These are phyloP conservation scores for Nemania sp. DNA, from an alignment of 2,329 filamentous ascomycete species.

Conservation along the genomic window DNA sequence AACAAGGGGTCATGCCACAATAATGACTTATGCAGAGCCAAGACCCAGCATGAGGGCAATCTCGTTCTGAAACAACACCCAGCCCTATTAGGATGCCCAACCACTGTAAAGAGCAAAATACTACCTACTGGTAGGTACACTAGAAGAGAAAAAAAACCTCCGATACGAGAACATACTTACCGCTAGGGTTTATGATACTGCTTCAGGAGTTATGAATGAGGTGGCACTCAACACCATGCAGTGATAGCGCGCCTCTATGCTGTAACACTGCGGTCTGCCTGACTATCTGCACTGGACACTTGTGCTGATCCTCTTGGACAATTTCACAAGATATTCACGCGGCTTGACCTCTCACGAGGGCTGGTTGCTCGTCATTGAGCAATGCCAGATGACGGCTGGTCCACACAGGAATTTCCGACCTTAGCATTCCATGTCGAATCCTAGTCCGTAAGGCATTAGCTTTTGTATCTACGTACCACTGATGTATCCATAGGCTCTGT, in stretches of 20 bases:
- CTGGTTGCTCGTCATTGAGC: conserved; percentile 8
- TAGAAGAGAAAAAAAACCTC: too few relatives aligned
- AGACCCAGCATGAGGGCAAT: conserved; percentile 34
- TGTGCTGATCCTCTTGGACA: conserved; percentile 28
- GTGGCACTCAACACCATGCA: too few relatives aligned
- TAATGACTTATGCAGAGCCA: conserved; percentile 9
- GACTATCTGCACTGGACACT: conserved; percentile 27
- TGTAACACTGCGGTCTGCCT: too few relatives aligned
- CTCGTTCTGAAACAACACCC: conserved; percentile 37
- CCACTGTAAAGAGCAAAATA: neutral
- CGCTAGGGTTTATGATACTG: too few relatives aligned
- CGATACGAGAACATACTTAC: too few relatives aligned
- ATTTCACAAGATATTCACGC: conserved; percentile 8
- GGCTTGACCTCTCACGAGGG: conserved; percentile 25
- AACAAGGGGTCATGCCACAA: neutral
- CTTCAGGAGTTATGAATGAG: too few relatives aligned
- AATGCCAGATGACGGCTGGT: conserved; percentile 19
- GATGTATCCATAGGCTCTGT: too few relatives aligned
- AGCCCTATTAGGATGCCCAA: conserved; percentile 28
- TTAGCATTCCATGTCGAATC: conserved; percentile 1
- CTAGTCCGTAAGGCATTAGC: neutral
- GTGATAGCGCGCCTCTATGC: too few relatives aligned
- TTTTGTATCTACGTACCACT: neutral
- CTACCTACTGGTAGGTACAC: too few relatives aligned
- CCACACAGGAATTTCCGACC: conserved; percentile 10